Conservation (phyloP, 306 rosid genomes). For the Biancaea sappan region DNA sequence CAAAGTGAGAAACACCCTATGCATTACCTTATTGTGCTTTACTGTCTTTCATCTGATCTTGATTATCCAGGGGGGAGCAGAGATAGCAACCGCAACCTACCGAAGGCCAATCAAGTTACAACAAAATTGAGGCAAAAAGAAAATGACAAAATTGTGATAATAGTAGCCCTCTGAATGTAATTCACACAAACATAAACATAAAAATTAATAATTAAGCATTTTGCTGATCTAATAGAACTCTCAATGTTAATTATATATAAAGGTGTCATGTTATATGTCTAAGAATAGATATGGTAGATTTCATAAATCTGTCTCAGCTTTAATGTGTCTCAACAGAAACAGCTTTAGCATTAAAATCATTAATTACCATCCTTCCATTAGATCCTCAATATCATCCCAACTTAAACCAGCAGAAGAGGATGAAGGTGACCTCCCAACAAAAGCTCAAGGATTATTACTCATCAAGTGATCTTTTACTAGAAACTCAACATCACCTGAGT, state of each 20-base stretch:
- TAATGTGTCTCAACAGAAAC: background rate
- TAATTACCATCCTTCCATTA: constrained; percentile 4
- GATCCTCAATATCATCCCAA: constrained; percentile 8
- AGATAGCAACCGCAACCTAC: constrained; percentile 76
- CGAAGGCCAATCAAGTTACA: constrained; percentile 28
- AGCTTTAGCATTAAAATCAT: background rate
- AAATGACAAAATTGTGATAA: background rate
- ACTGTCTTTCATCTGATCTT: constrained; percentile 43
- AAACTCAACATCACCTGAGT: background rate
- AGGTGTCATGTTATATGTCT: background rate
- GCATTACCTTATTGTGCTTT: constrained; percentile 54
- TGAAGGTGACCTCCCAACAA: constrained; percentile 12
- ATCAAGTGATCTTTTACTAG: constrained; percentile 1
- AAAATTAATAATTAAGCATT: background rate
- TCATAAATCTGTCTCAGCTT: background rate
- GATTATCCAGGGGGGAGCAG: constrained; percentile 52
- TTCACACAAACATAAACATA: constrained; percentile 16
- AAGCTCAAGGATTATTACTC: background rate
- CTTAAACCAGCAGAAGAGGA: constrained; percentile 2
- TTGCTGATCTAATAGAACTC: background rate
- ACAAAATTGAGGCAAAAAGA: background rate
- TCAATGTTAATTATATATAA: background rate
- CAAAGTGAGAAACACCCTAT: no score
- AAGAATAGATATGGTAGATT: background rate
- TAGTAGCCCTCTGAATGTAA: constrained; percentile 7